A percentile compares a stretch with the other conserved stretches of the same genome.
Evolutionary conservation across 768 basidiomycete species (phyloP).

Genomic region (Gymnopilus dilepis): DNA sequence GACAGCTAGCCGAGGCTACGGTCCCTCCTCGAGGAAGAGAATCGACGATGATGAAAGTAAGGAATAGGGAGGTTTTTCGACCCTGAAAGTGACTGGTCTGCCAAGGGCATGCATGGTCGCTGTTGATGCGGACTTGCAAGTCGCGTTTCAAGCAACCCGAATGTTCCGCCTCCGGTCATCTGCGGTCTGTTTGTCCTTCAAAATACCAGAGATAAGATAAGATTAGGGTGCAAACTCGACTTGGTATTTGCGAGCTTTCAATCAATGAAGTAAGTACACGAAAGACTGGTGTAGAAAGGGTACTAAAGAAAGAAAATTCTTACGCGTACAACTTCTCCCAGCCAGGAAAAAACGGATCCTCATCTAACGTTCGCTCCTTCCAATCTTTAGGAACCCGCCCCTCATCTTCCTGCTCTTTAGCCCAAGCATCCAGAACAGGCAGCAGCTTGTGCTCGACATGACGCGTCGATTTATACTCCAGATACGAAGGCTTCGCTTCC

Average conservation of each 20-base stretch:
- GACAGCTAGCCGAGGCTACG: no score
- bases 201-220: not conserved
- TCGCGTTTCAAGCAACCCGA: not conserved
- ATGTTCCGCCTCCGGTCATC: not conserved
- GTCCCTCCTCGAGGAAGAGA: not conserved
- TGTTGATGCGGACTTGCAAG: not conserved
- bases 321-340: no score
- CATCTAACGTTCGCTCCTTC: constrained; percentile 54
- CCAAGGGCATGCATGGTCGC: not conserved
- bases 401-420: constrained; percentile 51
- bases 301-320: no score
- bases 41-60: not conserved
- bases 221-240: not conserved
- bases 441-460: constrained; percentile 49
- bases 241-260: no score
- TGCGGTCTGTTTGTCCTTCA: not conserved
- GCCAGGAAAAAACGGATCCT: constrained; percentile 57
- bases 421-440: constrained; percentile 52
- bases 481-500: constrained; percentile 43
- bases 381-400: constrained; percentile 52
- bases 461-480: constrained; percentile 49
- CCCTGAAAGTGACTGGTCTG: not conserved
- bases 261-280: no score
- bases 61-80: not conserved
- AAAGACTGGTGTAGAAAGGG: no score